Evolutionary conservation across 139 green algal genomes (phyloP).

Genomic region (Chlorella sp.): DNA sequence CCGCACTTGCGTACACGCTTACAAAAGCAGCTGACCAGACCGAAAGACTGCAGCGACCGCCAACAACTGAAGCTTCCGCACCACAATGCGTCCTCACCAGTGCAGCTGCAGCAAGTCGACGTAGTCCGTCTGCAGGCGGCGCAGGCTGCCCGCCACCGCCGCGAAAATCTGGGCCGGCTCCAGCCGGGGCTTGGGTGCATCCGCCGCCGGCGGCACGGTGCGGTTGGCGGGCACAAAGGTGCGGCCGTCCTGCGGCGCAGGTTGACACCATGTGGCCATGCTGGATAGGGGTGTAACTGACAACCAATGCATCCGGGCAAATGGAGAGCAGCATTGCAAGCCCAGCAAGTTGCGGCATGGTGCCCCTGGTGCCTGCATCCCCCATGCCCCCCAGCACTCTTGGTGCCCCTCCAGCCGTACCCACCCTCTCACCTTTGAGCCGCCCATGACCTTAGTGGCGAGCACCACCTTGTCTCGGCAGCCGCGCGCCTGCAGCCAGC

Average conservation of each 20-base stretch:
- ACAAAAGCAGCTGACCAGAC: too few species aligned
- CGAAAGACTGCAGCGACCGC: too few species aligned
- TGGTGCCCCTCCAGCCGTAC: too few species aligned
- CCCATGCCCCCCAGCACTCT: too few species aligned
- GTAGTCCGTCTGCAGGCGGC: slow-evolving; percentile 74
- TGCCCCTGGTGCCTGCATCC: too few species aligned
- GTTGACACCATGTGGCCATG: too few species aligned
- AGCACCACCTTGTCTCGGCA: slow-evolving; percentile 73
- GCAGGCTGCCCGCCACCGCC: slow-evolving; percentile 69
- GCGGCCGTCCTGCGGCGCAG: slow-evolving; percentile 45
- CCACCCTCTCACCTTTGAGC: background rate
- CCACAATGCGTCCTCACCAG: slow-evolving; percentile 53
- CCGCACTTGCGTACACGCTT: too few species aligned
- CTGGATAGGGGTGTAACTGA: too few species aligned
- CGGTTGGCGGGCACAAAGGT: slow-evolving; percentile 85
- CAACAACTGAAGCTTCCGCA: too few species aligned
- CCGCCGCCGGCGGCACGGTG: slow-evolving; percentile 51
- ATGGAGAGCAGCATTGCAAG: too few species aligned
- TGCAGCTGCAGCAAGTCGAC: slow-evolving; percentile 91
- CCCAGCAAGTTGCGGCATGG: too few species aligned
- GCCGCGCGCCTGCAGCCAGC: slow-evolving; percentile 54
- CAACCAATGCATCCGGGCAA: too few species aligned
- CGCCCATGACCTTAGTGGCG: slow-evolving; percentile 75
- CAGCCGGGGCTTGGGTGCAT: slow-evolving; percentile 52
- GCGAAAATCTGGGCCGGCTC: slow-evolving; percentile 67